phyloP scores from a whole-genome alignment of 441 rosid genomes.

The Pelargonium myrrhifolium region DNA sequence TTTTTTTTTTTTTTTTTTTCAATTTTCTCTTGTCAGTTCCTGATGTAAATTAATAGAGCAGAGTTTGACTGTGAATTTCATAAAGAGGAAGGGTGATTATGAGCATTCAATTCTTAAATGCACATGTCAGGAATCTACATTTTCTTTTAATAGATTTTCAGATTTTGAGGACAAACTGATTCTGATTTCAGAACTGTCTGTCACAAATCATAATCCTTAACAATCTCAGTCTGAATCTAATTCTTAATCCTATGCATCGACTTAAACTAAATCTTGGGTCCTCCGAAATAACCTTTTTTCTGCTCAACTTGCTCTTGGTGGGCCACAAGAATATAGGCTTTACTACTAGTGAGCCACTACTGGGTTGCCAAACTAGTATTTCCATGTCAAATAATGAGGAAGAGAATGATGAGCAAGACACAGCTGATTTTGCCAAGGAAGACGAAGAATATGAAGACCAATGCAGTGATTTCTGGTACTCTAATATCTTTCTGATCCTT shows the following conservation, averaged over 20 bases:
- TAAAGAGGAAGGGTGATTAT: background rate
- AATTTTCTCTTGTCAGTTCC: too few species aligned
- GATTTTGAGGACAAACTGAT: too few species aligned
- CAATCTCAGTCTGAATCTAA: background rate
- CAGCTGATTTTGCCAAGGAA: conserved; percentile 11
- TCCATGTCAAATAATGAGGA: conserved; percentile 39
- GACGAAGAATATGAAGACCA: conserved; percentile 13
- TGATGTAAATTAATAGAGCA: too few species aligned
- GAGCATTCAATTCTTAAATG: background rate
- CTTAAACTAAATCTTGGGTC: background rate
- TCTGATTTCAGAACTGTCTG: conserved; percentile 7
- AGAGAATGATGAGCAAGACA: conserved; percentile 21
- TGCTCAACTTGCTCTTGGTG: background rate
- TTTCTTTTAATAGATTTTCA: too few species aligned
- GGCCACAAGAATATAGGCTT: conserved; percentile 35
- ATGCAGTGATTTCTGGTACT: background rate
- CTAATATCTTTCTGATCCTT: background rate
- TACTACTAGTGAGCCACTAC: conserved; percentile 28
- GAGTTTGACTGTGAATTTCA: background rate
- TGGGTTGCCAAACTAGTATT: conserved; percentile 31
- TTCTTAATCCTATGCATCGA: background rate
- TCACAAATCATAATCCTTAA: conserved; percentile 15
- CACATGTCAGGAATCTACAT: background rate
- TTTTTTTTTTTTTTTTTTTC: too few species aligned
- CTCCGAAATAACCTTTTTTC: conserved; percentile 11